Evolutionary conservation across 768 basidiomycete genomes (phyloP).

Genomic region (Lactarius hengduanensis): DNA sequence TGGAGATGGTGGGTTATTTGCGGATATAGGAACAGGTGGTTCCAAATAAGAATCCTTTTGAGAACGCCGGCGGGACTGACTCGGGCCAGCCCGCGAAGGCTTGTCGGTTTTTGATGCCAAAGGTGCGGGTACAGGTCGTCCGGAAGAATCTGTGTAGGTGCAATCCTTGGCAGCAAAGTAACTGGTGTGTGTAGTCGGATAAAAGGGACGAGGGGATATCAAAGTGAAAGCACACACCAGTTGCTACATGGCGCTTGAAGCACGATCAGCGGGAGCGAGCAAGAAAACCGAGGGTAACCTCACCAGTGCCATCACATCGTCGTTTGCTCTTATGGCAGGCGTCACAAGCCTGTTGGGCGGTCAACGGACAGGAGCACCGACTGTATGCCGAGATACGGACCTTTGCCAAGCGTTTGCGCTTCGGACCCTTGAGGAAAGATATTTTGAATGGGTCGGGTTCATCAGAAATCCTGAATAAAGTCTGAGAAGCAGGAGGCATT

Average conservation of each 20-base stretch:
- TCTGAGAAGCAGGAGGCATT: constrained; percentile 15
- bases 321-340: constrained; percentile 85
- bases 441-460: constrained; percentile 37
- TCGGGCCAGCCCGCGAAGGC: constrained; percentile 8
- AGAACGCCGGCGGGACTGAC: constrained; percentile 22
- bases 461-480: constrained; percentile 26
- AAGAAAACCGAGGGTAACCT: constrained; percentile 32
- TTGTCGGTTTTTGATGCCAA: constrained; percentile 29
- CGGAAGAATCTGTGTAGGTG: constrained; percentile 76
- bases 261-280: constrained; percentile 18
- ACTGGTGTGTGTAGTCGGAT: constrained; percentile 39
- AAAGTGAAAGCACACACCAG: constrained; percentile 46
- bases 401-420: constrained; percentile 55
- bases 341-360: constrained; percentile 58
- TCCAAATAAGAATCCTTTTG: constrained; percentile 14
- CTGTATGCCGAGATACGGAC: constrained; percentile 32
- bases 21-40: constrained; percentile 16
- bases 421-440: constrained; percentile 52
- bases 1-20: constrained; percentile 6
- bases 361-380: background rate
- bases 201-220: constrained; percentile 18
- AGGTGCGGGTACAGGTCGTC: constrained; percentile 76
- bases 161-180: constrained; percentile 81
- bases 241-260: constrained; percentile 73
- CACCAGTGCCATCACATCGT: constrained; percentile 78